These are phyloP conservation scores for Aspergillus biplanus DNA, from an alignment of 495 filamentous ascomycete species.

Conservation along the genomic window DNA sequence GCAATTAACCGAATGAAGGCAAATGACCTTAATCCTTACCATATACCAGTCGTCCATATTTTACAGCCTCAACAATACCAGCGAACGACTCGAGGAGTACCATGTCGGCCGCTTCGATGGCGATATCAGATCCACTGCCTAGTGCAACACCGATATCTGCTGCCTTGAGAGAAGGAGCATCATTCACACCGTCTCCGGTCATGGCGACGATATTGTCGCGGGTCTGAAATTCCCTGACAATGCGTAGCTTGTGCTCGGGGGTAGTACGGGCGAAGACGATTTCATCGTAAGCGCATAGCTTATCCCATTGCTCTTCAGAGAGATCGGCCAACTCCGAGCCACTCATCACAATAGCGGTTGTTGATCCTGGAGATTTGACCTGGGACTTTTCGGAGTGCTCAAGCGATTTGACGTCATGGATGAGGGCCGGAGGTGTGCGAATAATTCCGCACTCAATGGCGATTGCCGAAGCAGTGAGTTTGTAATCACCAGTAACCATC, in stretches of 20 bases:
- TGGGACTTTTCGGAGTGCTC: not conserved
- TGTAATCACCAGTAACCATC: slow-evolving; percentile 72
- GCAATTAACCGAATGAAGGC: not conserved
- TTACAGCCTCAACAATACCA: slow-evolving; percentile 67
- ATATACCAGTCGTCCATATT: slow-evolving; percentile 58
- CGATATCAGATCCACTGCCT: slow-evolving; percentile 59
- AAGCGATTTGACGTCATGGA: slow-evolving; percentile 23
- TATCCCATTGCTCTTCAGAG: slow-evolving; percentile 60
- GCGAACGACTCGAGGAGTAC: slow-evolving; percentile 68
- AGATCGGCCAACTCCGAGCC: slow-evolving; percentile 64
- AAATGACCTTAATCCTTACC: not conserved
- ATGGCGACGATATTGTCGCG: slow-evolving; percentile 52
- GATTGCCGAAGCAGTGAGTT: slow-evolving; percentile 68
- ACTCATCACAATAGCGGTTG: slow-evolving; percentile 8
- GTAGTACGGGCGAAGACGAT: slow-evolving; percentile 75
- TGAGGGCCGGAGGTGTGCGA: slow-evolving; percentile 28
- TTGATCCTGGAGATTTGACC: not conserved
- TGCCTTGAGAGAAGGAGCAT: slow-evolving; percentile 58
- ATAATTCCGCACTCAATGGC: slow-evolving; percentile 66
- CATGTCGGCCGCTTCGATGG: slow-evolving; percentile 73
- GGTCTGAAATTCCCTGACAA: slow-evolving; percentile 66
- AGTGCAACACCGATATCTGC: slow-evolving; percentile 59
- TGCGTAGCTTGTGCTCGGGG: slow-evolving; percentile 75
- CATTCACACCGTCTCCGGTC: slow-evolving; percentile 64
- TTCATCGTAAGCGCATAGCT: slow-evolving; percentile 59